phyloP scores from a whole-genome alignment of 495 filamentous ascomycete genomes.

The Penicillium verhagenii region DNA sequence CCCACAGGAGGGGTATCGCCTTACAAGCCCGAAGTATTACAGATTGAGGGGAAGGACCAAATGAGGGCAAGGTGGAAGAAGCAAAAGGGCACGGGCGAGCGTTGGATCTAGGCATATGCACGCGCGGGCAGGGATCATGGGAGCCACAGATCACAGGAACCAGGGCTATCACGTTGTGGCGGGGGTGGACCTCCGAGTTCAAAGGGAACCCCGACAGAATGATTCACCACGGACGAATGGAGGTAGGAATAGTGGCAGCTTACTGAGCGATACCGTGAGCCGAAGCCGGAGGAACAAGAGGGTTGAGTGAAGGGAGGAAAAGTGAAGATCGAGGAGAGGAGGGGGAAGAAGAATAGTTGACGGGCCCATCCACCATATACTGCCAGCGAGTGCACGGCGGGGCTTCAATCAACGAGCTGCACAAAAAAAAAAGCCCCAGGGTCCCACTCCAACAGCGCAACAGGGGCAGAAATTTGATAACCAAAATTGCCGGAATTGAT shows the following conservation, averaged over 20 bases:
- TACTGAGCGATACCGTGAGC: neutral
- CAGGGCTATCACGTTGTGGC: neutral
- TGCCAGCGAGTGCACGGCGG: constrained; percentile 10
- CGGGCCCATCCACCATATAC: constrained; percentile 14
- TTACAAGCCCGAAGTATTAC: constrained; percentile 4
- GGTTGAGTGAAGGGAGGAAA: constrained; percentile 1
- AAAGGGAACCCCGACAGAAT: neutral
- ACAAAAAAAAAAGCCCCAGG: constrained; percentile 5
- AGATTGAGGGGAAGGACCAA: constrained; percentile 3
- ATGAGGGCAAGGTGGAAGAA: neutral
- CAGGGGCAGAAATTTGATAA: constrained; percentile 1
- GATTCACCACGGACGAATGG: neutral
- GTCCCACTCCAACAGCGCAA: constrained; percentile 6
- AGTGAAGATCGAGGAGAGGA: neutral
- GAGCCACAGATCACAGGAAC: constrained; percentile 1
- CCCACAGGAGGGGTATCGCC: neutral
- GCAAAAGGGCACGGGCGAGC: neutral
- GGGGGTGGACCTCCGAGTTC: neutral
- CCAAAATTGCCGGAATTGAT: neutral
- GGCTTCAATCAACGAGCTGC: constrained; percentile 1
- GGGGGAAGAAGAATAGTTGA: neutral
- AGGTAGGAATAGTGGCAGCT: neutral
- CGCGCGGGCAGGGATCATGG: neutral
- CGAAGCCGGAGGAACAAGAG: neutral
- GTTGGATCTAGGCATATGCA: constrained; percentile 1